Conservation (phyloP, 495 filamentous ascomycete species). For the Sabuloglossum arenarium region DNA sequence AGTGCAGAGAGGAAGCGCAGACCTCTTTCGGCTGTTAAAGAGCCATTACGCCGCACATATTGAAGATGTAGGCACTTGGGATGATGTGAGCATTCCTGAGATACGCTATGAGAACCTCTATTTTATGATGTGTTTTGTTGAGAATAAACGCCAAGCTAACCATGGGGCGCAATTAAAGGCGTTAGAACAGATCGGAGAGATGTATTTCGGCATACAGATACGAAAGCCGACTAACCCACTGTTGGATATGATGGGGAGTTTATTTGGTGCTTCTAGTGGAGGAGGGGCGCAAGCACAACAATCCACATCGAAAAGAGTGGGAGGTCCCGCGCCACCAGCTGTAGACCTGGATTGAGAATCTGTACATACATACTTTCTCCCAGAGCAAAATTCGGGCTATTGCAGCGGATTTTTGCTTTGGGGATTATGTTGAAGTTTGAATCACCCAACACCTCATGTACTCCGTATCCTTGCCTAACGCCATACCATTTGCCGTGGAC, state of each 20-base stretch:
- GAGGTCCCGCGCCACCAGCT: constrained; percentile 8
- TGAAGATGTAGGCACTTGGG: constrained; percentile 54
- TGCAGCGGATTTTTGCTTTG: neutral
- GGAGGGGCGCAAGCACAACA: constrained; percentile 21
- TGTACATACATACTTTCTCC: neutral
- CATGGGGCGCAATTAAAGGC: constrained; percentile 14
- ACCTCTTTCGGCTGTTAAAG: constrained; percentile 66
- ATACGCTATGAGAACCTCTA: too few relatives aligned
- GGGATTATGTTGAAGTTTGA: neutral
- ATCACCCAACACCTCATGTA: neutral
- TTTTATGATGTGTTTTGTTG: too few relatives aligned
- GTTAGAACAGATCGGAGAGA: constrained; percentile 73
- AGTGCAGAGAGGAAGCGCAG: constrained; percentile 55
- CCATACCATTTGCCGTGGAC: neutral
- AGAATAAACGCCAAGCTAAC: neutral
- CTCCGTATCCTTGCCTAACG: neutral
- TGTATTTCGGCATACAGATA: constrained; percentile 91
- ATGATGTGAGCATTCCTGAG: constrained; percentile 24
- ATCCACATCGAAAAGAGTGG: constrained; percentile 23
- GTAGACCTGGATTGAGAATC: constrained; percentile 4
- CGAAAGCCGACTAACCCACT: constrained; percentile 73
- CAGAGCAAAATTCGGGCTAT: neutral
- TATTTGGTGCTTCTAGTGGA: constrained; percentile 54
- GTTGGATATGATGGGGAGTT: constrained; percentile 91
- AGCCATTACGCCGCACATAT: constrained; percentile 63